Conservation (phyloP, 2,329 filamentous ascomycete species). For the Colletotrichum costaricense region DNA sequence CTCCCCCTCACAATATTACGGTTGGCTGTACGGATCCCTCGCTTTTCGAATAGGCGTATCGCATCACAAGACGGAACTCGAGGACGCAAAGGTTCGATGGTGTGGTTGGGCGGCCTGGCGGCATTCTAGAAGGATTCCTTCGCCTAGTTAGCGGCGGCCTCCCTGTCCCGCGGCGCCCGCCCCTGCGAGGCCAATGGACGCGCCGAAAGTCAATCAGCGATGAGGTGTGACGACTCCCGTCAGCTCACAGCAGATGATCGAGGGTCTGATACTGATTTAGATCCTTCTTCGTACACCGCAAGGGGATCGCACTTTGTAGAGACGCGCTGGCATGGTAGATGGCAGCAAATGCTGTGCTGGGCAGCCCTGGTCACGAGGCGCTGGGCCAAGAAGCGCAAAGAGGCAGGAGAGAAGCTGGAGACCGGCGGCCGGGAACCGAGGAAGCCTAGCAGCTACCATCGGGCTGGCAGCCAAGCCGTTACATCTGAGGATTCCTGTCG, state of each 20-base stretch:
- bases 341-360: not conserved
- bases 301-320: not conserved
- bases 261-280: not conserved
- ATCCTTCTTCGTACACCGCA: not conserved
- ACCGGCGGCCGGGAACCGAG: not conserved
- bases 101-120: conserved; percentile 11
- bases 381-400: not conserved
- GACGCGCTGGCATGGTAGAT: not conserved
- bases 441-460: not conserved
- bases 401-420: conserved; percentile 3
- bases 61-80: not conserved
- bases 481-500: not conserved
- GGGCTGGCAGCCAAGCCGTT: not conserved
- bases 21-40: not conserved
- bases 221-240: not conserved
- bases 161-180: conserved; percentile 1
- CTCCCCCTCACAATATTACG: not conserved
- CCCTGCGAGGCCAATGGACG: not conserved
- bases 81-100: not conserved
- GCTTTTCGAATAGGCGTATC: not conserved
- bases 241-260: not conserved
- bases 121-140: conserved; percentile 35
- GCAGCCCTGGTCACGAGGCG: not conserved
- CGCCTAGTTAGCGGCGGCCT: conserved; percentile 2
- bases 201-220: conserved; percentile 9